Conservation (phyloP, 1,139 yeast genomes). For the Kodamaea ohmeri region DNA sequence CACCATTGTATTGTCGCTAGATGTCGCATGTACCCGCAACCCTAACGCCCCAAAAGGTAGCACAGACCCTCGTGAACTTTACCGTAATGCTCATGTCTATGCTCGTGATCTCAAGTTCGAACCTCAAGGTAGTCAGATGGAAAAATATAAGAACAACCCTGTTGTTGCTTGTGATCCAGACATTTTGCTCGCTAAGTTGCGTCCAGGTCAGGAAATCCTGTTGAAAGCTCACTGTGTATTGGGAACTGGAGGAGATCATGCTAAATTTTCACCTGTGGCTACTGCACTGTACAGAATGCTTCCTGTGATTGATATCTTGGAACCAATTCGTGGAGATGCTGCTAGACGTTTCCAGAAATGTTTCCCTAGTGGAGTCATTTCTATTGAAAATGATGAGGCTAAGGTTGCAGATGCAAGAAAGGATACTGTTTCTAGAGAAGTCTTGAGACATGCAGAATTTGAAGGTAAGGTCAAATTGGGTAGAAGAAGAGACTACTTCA, state of each 20-base stretch:
- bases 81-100: conserved; percentile 80
- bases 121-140: conserved; percentile 86
- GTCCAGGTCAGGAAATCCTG: conserved; percentile 96
- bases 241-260: conserved; percentile 94
- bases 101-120: conserved; percentile 87
- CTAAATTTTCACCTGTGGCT: conserved; percentile 94
- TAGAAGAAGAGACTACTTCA: conserved; percentile 86
- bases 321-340: conserved; percentile 72
- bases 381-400: conserved; percentile 71
- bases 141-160: conserved; percentile 62
- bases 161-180: conserved; percentile 84
- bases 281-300: conserved; percentile 95
- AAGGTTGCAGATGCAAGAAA: conserved; percentile 82
- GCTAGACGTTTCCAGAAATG: conserved; percentile 83
- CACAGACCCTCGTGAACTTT: conserved; percentile 79
- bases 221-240: conserved; percentile 86
- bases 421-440: conserved; percentile 96
- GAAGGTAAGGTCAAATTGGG: conserved; percentile 87
- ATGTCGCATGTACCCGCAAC: conserved; percentile 80
- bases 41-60: conserved; percentile 78
- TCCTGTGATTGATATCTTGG: conserved; percentile 80
- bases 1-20: conserved; percentile 79
- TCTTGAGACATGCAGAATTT: conserved; percentile 88
- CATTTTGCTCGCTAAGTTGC: conserved; percentile 81
- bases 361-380: conserved; percentile 92